Evolutionary conservation across 2,329 filamentous ascomycete species (phyloP).

Genomic region (Aspergillus sp.): DNA sequence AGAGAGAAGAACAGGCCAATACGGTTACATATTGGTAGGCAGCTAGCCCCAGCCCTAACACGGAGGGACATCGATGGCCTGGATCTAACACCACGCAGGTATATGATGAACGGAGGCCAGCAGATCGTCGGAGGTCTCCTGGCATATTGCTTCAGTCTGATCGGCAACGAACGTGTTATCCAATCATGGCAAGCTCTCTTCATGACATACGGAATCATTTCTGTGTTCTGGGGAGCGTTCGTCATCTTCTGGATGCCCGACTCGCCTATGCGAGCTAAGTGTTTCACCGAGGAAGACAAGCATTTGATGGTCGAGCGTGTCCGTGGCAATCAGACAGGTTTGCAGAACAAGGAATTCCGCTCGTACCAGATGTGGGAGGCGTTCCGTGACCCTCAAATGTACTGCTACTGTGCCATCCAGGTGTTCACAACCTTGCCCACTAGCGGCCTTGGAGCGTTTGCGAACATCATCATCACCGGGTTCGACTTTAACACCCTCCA

Average conservation of each 20-base stretch:
- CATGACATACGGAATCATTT: constrained; percentile 63
- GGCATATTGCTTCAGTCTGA: constrained; percentile 56
- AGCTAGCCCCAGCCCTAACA: background rate
- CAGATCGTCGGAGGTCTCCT: constrained; percentile 71
- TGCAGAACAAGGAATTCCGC: constrained; percentile 58
- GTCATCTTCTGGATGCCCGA: constrained; percentile 66
- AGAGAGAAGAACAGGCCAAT: constrained; percentile 64
- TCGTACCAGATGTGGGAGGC: constrained; percentile 57
- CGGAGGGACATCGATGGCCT: constrained; percentile 1
- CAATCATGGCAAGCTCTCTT: constrained; percentile 70
- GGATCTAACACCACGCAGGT: constrained; percentile 34
- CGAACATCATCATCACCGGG: constrained; percentile 71
- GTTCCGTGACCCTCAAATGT: constrained; percentile 65
- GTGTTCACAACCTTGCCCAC: constrained; percentile 73
- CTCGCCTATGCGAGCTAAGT: constrained; percentile 69
- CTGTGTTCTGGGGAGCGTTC: constrained; percentile 64
- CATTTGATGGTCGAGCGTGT: constrained; percentile 62
- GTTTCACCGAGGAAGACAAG: constrained; percentile 66
- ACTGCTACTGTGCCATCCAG: constrained; percentile 64
- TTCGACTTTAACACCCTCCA: constrained; percentile 66
- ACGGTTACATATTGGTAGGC: constrained; percentile 67
- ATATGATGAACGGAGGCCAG: constrained; percentile 75
- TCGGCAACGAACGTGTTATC: constrained; percentile 51
- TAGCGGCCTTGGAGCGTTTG: constrained; percentile 69
- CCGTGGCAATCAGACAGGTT: constrained; percentile 60